These are phyloP conservation scores for Adenanthera pavonina DNA, from an alignment of 306 rosid species.

Conservation along the genomic window DNA sequence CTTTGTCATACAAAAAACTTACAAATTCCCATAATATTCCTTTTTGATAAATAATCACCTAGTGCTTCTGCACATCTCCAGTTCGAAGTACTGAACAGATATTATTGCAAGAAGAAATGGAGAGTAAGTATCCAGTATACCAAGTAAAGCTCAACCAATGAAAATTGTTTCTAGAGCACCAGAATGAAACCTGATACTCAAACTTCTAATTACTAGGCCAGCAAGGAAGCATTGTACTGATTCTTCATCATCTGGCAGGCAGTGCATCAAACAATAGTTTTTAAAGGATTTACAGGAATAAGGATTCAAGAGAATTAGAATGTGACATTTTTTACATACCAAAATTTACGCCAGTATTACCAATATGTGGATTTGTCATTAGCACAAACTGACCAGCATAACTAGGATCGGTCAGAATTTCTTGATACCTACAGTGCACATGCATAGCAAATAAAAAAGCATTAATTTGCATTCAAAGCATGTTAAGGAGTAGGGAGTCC, in stretches of 20 bases:
- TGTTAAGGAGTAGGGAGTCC: not conserved
- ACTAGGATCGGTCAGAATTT: slow-evolving; percentile 94
- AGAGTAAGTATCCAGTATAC: not conserved
- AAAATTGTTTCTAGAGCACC: not conserved
- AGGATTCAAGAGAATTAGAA: not conserved
- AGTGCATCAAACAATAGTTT: slow-evolving; percentile 11
- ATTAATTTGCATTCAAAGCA: not conserved
- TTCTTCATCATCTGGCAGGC: slow-evolving; percentile 79
- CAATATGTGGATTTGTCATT: slow-evolving; percentile 91
- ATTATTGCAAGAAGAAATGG: not conserved
- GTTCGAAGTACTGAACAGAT: slow-evolving; percentile 80
- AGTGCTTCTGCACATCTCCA: slow-evolving; percentile 80
- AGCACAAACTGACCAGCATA: slow-evolving; percentile 96
- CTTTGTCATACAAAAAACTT: slow-evolving; percentile 42
- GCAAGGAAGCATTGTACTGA: slow-evolving; percentile 77
- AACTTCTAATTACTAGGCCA: slow-evolving; percentile 79
- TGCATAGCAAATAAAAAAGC: slow-evolving; percentile 5
- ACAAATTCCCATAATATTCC: slow-evolving; percentile 96
- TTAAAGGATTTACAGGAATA: slow-evolving; percentile 27
- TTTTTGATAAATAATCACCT: slow-evolving; percentile 74
- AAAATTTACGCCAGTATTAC: slow-evolving; percentile 37
- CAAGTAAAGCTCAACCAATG: slow-evolving; percentile 3
- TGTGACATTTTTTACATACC: not conserved
- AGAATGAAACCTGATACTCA: slow-evolving; percentile 67
- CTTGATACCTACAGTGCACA: slow-evolving; percentile 76